These are phyloP conservation scores for Stagonosporopsis vannaccii DNA, from an alignment of 2,329 filamentous ascomycete species.

Conservation along the genomic window DNA sequence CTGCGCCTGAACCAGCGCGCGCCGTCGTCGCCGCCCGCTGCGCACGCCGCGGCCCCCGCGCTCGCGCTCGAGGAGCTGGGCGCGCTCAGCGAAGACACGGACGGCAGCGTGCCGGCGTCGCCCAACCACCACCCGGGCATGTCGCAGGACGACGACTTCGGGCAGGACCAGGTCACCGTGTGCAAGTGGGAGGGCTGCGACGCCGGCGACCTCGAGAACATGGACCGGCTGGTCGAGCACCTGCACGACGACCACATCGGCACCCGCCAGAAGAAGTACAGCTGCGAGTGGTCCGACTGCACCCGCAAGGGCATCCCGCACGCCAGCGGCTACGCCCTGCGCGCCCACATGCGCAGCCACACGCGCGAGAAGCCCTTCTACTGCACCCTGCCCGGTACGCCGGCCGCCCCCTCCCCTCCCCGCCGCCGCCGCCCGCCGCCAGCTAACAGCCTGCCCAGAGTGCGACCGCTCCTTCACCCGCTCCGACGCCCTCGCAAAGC, in stretches of 20 bases:
- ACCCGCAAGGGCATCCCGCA: constrained; percentile 87
- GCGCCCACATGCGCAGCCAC: constrained; percentile 97
- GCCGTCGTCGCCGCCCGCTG: constrained; percentile 42
- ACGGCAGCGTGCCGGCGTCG: constrained; percentile 72
- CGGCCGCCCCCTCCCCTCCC: not conserved
- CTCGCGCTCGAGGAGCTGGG: constrained; percentile 51
- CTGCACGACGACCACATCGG: constrained; percentile 91
- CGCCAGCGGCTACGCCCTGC: constrained; percentile 92
- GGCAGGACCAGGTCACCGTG: constrained; percentile 55
- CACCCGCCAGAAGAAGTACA: constrained; percentile 92
- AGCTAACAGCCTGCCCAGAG: constrained; percentile 63
- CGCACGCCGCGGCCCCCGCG: constrained; percentile 22
- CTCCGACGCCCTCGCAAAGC: constrained; percentile 94
- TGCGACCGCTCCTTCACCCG: constrained; percentile 96
- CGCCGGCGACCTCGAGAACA: constrained; percentile 58
- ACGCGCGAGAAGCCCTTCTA: constrained; percentile 99
- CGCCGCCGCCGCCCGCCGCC: not conserved
- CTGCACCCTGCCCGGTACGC: constrained; percentile 86
- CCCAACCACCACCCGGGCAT: constrained; percentile 52
- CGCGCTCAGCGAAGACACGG: constrained; percentile 89
- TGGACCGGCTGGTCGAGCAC: constrained; percentile 60
- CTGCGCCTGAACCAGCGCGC: constrained; percentile 46
- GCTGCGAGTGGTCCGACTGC: constrained; percentile 97
- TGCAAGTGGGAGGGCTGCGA: constrained; percentile 61
- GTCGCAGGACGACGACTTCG: constrained; percentile 52